Evolutionary conservation across 2,329 filamentous ascomycete species (phyloP).

Genomic region (Hypoxylon sp.): DNA sequence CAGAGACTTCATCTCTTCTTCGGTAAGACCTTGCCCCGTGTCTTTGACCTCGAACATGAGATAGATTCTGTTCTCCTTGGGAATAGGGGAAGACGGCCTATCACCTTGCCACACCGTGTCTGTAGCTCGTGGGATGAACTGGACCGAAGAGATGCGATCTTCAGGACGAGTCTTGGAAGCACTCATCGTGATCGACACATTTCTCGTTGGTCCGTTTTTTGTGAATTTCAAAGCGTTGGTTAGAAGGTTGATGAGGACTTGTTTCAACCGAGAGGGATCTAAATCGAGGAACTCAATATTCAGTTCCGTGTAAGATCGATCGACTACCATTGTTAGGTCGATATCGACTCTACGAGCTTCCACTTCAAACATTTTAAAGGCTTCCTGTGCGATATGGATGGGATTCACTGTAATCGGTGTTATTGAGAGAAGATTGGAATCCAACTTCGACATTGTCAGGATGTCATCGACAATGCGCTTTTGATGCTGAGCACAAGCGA

Average conservation of each 20-base stretch:
- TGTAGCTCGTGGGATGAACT: conserved; percentile 73
- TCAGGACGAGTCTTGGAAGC: conserved; percentile 62
- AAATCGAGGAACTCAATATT: conserved; percentile 78
- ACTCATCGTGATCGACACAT: conserved; percentile 66
- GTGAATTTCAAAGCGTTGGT: conserved; percentile 76
- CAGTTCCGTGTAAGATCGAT: conserved; percentile 74
- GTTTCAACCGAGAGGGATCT: conserved; percentile 80
- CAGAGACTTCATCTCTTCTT: conserved; percentile 74
- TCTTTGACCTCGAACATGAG: conserved; percentile 80
- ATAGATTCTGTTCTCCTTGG: conserved; percentile 70
- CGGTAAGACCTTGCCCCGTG: conserved; percentile 74
- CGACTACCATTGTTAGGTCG: conserved; percentile 75
- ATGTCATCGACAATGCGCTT: conserved; percentile 79
- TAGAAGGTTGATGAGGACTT: conserved; percentile 82
- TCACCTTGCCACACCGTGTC: conserved; percentile 72
- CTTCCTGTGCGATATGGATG: conserved; percentile 74
- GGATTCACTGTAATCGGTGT: conserved; percentile 78
- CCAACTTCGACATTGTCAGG: conserved; percentile 76
- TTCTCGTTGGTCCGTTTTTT: conserved; percentile 71
- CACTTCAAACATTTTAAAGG: conserved; percentile 82
- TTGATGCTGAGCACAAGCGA: conserved; percentile 83
- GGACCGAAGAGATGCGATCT: conserved; percentile 65
- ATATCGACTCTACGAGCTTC: conserved; percentile 81
- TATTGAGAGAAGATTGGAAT: conserved; percentile 77
- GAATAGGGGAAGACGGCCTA: conserved; percentile 61